phyloP scores from a whole-genome alignment of 768 basidiomycete genomes.

The Guyanaporus albipodus region DNA sequence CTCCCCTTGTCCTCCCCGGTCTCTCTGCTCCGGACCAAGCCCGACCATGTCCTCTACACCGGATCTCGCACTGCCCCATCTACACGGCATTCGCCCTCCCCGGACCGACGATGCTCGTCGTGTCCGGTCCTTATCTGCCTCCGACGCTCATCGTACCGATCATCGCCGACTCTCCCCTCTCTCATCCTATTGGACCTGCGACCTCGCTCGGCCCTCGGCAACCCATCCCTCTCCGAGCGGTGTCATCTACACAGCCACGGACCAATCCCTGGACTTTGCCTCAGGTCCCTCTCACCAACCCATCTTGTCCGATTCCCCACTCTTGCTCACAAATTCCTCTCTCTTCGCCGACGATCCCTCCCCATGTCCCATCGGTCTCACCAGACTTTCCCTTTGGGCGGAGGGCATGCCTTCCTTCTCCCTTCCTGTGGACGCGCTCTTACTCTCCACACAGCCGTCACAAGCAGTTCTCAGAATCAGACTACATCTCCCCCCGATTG shows the following conservation, averaged over 20 bases:
- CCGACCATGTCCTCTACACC: constrained; percentile 19
- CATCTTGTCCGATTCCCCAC: constrained; percentile 28
- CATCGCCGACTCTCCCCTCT: constrained; percentile 33
- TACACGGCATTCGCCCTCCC: constrained; percentile 18
- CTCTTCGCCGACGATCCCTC: constrained; percentile 29
- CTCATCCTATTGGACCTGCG: constrained; percentile 28
- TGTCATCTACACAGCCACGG: constrained; percentile 24
- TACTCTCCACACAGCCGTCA: constrained; percentile 38
- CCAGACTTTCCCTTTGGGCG: constrained; percentile 49
- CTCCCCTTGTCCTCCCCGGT: constrained; percentile 25
- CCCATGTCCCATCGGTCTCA: constrained; percentile 35
- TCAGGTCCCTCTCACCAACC: constrained; percentile 20
- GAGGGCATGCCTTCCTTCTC: constrained; percentile 65
- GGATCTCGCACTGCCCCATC: constrained; percentile 25
- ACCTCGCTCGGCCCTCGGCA: constrained; percentile 24
- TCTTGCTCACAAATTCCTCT: constrained; percentile 25
- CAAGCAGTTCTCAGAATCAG: constrained; percentile 53
- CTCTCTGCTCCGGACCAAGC: constrained; percentile 22
- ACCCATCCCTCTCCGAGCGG: constrained; percentile 24
- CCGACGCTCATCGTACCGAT: constrained; percentile 27
- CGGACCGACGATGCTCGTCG: constrained; percentile 28
- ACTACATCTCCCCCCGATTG: constrained; percentile 52
- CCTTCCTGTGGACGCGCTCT: constrained; percentile 55
- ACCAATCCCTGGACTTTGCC: constrained; percentile 14
- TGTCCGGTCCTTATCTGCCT: constrained; percentile 29